Evolutionary conservation across 2,329 filamentous ascomycete species (phyloP).

Genomic region (Cytospora paraplurivora): DNA sequence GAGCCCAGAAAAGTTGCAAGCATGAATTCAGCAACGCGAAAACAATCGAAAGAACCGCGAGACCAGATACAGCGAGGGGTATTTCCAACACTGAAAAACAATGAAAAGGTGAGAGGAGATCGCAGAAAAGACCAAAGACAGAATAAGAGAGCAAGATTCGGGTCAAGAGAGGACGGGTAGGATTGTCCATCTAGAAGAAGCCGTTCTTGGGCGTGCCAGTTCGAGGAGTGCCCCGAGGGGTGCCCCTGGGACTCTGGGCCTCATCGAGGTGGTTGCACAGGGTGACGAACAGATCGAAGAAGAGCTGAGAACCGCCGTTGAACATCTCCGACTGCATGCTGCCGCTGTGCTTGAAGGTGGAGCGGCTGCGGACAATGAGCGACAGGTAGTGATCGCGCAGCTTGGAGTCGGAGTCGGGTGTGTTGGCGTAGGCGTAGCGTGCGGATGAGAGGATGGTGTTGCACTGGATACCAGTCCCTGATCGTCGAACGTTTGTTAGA

Average conservation of each 20-base stretch:
- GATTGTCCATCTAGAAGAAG: slow-evolving; percentile 10
- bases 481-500: slow-evolving; percentile 15
- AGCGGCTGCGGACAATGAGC: slow-evolving; percentile 83
- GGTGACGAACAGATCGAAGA: slow-evolving; percentile 92
- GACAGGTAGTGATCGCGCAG: slow-evolving; percentile 90
- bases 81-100: slow-evolving; percentile 8
- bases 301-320: slow-evolving; percentile 76
- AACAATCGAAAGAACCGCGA: background rate
- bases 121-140: background rate
- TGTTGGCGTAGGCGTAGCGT: slow-evolving; percentile 85
- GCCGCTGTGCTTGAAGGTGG: slow-evolving; percentile 89
- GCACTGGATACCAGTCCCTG: slow-evolving; percentile 77
- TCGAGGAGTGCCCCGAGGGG: slow-evolving; percentile 48
- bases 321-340: slow-evolving; percentile 98
- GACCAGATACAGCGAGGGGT: slow-evolving; percentile 16
- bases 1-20: slow-evolving; percentile 1
- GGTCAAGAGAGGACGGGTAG: background rate
- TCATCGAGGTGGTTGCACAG: slow-evolving; percentile 87
- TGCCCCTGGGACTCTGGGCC: slow-evolving; percentile 56
- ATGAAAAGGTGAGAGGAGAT: slow-evolving; percentile 14
- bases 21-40: background rate
- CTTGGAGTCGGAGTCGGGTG: slow-evolving; percentile 85
- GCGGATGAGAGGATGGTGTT: slow-evolving; percentile 83
- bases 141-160: slow-evolving; percentile 1
- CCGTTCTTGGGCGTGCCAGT: slow-evolving; percentile 37